These are phyloP conservation scores for Trichoderma oligosporum DNA, from an alignment of 2,329 filamentous ascomycete genomes.

Conservation along the genomic window DNA sequence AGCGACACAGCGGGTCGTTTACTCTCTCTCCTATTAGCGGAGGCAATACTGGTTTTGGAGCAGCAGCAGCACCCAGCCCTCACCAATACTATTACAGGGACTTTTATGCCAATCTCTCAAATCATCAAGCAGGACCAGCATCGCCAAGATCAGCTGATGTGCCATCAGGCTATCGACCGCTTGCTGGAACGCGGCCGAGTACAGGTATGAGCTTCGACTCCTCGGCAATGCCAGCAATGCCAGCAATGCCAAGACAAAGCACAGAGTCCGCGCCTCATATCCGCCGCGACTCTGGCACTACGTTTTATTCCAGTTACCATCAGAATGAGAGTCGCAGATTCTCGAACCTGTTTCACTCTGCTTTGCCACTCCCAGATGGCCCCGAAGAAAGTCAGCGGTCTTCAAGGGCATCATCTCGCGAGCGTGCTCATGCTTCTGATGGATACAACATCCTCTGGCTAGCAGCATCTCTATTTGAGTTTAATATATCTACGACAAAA, in stretches of 20 bases:
- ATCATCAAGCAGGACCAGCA: slow-evolving; percentile 52
- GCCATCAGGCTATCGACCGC: slow-evolving; percentile 46
- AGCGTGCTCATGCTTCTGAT: slow-evolving; percentile 49
- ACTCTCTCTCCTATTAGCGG: slow-evolving; percentile 52
- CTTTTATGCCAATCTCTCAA: slow-evolving; percentile 42
- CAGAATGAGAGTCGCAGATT: slow-evolving; percentile 52
- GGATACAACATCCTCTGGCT: slow-evolving; percentile 79
- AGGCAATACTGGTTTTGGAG: slow-evolving; percentile 20
- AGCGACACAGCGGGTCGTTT: slow-evolving; percentile 64
- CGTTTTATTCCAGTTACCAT: slow-evolving; percentile 48
- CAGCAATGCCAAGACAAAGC: slow-evolving; percentile 49
- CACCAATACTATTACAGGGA: slow-evolving; percentile 56
- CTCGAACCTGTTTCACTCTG: slow-evolving; percentile 81
- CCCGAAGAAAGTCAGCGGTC: slow-evolving; percentile 51
- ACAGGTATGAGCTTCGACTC: slow-evolving; percentile 61
- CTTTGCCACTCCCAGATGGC: slow-evolving; percentile 73
- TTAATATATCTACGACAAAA: slow-evolving; percentile 90
- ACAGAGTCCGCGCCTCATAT: slow-evolving; percentile 46
- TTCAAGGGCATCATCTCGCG: slow-evolving; percentile 58
- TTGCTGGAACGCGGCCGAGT: slow-evolving; percentile 49
- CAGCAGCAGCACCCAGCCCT: slow-evolving; percentile 41
- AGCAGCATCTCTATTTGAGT: slow-evolving; percentile 91
- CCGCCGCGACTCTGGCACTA: slow-evolving; percentile 54
- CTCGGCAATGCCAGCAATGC: no score
- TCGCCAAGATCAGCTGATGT: slow-evolving; percentile 55